A percentile compares a stretch with the other conserved stretches of the same genome.
Conservation (phyloP, 176 grass and related monocot species). For the Olyra latifolia region DNA sequence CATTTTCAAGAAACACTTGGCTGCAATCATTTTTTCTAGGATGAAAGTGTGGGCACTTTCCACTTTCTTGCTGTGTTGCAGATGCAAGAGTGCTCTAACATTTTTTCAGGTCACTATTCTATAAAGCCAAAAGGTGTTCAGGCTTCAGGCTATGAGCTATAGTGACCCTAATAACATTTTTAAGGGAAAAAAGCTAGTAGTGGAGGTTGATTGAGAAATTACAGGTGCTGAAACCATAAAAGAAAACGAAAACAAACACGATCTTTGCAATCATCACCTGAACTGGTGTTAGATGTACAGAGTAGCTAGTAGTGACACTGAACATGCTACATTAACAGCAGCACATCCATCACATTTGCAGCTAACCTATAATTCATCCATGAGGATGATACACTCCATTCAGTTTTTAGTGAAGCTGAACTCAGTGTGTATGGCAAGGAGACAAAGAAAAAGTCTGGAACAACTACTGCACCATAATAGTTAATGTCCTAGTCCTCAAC, state of each 20-base stretch:
- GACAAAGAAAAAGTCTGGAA: not conserved
- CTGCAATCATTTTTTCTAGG: not conserved
- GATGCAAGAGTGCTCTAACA: not conserved
- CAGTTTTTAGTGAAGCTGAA: constrained; percentile 1
- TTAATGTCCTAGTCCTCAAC: not conserved
- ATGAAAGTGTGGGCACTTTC: not conserved
- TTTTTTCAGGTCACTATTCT: not conserved
- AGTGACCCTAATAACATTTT: not conserved
- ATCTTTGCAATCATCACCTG: not conserved
- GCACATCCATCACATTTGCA: constrained; percentile 8
- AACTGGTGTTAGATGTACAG: not conserved
- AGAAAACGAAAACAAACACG: not conserved
- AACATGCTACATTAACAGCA: not conserved
- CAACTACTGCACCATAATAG: not conserved
- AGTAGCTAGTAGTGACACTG: not conserved
- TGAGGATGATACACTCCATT: constrained; percentile 4
- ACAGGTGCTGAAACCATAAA: not conserved
- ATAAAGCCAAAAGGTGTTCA: not conserved
- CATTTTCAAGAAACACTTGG: not conserved
- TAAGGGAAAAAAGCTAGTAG: no score
- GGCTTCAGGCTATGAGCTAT: not conserved
- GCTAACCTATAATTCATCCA: not conserved
- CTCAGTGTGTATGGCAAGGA: not conserved
- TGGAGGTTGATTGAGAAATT: not conserved
- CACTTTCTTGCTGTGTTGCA: not conserved